Base-by-base conservation (phyloP, 805 yeast species). In the Metschnikowia reukaufii region DNA sequence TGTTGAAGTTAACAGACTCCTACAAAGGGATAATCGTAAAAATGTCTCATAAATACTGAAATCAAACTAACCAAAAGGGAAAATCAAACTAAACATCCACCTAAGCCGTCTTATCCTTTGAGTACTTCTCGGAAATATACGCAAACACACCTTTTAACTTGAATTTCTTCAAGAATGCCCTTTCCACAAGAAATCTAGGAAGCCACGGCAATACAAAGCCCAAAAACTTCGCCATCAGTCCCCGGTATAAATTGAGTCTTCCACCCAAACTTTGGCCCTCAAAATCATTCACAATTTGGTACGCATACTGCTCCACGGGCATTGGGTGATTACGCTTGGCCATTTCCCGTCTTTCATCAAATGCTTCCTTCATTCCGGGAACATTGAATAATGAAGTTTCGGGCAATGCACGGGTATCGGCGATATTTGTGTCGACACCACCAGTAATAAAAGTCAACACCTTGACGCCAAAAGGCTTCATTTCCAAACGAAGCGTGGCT, bases 391-490 rank as follows among this genome's bases (percentile, higher is more conserved):
- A 58, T 0, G 91, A 84, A 20, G 59, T 64, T n/a, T 63, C 63
- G 3, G 87, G 85, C 30, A 85, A 61, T 0, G 79, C 75, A 54
- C 88, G 72, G 2, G 70, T 78, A 55, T 86, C 92, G 0, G 82
- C 86, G 55, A 87, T 84, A 47, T 82, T 73, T 0, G 94, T 84
- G 18, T 68, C 67, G 25, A 87, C 94, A 31, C 87, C 92, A 25
- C 95, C 95, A 7, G 94, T 86, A 34, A 85, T 65, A 10, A 83
- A 73, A 56, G 84, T 83, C 49, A 84, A 70, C 0, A 87, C 92
- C 41, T 80, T 72, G 4, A 87, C 92, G 13, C 77, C 86, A 56
- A 85, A 83, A 3, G 88, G 86, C 60, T 79, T 78, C 76, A 87
- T 62, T 63, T 87, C 96, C 20, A 82, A 59, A 43, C 83, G 77